Evolutionary conservation across 805 yeast species (phyloP).

Genomic region (Candida pini): DNA sequence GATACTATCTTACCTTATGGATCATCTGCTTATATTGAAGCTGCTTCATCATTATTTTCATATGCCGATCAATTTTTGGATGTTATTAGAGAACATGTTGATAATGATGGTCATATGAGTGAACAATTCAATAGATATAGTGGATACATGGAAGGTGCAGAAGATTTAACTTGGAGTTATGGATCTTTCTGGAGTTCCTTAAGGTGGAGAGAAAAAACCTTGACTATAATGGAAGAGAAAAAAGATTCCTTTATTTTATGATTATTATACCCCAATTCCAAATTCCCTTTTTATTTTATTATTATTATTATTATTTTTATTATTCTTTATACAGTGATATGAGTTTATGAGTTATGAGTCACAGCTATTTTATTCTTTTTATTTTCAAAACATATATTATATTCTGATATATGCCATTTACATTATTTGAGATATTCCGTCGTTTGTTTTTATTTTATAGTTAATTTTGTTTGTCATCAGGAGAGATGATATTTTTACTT

Average conservation of each 20-base stretch:
- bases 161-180: conserved; percentile 86
- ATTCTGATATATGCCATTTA: neutral
- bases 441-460: conserved; percentile 1
- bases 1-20: conserved; percentile 30
- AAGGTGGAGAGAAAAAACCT: conserved; percentile 52
- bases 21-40: conserved; percentile 38
- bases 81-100: conserved; percentile 54
- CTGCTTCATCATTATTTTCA: conserved; percentile 41
- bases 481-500: too few species aligned
- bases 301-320: neutral
- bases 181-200: conserved; percentile 68
- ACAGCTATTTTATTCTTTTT: neutral
- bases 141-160: conserved; percentile 88
- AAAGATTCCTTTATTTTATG: too few species aligned
- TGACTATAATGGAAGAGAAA: conserved; percentile 20
- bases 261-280: neutral
- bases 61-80: conserved; percentile 66
- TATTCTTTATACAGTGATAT: neutral
- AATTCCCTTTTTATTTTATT: neutral
- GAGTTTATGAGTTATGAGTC: neutral
- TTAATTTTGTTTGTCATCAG: too few species aligned
- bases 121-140: conserved; percentile 81
- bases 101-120: conserved; percentile 66
- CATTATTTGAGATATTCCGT: neutral
- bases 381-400: too few species aligned